Evolutionary conservation across 495 filamentous ascomycete species (phyloP).

Genomic region (Annulohypoxylon stygium): DNA sequence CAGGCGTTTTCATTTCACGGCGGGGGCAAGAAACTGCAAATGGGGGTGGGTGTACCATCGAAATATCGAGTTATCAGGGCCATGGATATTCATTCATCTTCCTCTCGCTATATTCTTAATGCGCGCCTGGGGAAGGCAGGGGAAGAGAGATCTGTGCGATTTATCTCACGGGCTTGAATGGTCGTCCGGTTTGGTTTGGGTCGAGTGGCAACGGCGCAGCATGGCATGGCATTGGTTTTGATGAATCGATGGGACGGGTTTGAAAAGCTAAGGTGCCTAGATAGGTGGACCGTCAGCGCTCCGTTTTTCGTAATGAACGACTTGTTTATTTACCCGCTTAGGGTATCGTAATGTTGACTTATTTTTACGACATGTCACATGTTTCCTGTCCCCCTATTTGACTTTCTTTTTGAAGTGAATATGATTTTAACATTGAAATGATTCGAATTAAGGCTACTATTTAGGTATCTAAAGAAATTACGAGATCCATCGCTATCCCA

Average conservation of each 20-base stretch:
- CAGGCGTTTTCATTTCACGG: constrained; percentile 37
- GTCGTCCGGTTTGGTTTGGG: neutral
- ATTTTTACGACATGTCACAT: neutral
- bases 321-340: neutral
- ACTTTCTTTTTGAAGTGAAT: too few relatives aligned
- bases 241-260: constrained; percentile 15
- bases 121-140: neutral
- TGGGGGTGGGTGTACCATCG: constrained; percentile 1
- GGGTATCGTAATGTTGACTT: constrained; percentile 20
- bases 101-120: constrained; percentile 2
- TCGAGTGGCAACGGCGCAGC: neutral
- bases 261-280: constrained; percentile 6
- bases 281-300: neutral
- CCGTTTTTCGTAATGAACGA: neutral
- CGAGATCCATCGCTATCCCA: neutral
- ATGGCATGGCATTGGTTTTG: neutral
- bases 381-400: neutral
- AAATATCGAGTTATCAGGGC: constrained; percentile 12
- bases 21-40: neutral
- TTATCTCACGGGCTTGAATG: neutral
- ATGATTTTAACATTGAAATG: neutral
- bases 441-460: constrained; percentile 9
- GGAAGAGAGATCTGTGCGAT: neutral
- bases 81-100: constrained; percentile 16
- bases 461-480: constrained; percentile 4